These are phyloP conservation scores for Gastrolobium bilobum DNA, from an alignment of 306 rosid genomes.

Conservation along the genomic window DNA sequence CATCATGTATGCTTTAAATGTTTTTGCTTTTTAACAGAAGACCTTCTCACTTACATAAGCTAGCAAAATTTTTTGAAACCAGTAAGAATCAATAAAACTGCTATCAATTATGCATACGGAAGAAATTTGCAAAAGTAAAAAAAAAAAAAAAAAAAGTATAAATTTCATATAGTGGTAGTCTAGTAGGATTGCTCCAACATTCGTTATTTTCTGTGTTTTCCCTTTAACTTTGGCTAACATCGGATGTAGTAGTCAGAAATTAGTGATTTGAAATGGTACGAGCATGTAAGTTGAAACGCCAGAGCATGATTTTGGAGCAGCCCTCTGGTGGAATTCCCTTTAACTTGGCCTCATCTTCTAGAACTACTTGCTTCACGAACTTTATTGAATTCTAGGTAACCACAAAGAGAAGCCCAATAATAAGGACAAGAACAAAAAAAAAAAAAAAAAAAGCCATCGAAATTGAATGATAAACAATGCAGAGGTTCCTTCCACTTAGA, in stretches of 20 bases:
- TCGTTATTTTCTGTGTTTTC: constrained; percentile 8
- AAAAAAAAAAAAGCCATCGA: not conserved
- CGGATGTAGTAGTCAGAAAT: constrained; percentile 32
- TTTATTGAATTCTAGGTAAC: constrained; percentile 75
- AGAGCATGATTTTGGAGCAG: constrained; percentile 87
- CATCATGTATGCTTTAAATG: constrained; percentile 22
- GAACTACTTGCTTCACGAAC: constrained; percentile 94
- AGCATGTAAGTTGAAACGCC: constrained; percentile 68
- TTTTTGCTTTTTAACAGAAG: constrained; percentile 35
- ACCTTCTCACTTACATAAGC: constrained; percentile 31
- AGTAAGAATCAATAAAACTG: constrained; percentile 38
- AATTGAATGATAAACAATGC: too few relatives aligned
- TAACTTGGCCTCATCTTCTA: constrained; percentile 87
- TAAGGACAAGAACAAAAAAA: constrained; percentile 18
- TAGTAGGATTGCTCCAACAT: constrained; percentile 35
- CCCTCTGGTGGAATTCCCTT: constrained; percentile 87
- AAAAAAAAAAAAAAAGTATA: constrained; percentile 39
- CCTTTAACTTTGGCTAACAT: constrained; percentile 36
- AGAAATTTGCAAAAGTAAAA: constrained; percentile 30
- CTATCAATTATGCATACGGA: constrained; percentile 9
- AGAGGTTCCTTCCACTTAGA: too few relatives aligned
- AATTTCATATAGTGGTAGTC: constrained; percentile 33
- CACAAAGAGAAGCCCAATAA: not conserved
- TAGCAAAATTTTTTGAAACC: constrained; percentile 29
- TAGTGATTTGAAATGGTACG: constrained; percentile 51